phyloP scores from a whole-genome alignment of 2,329 filamentous ascomycete genomes.

The Fusarium avenaceum region DNA sequence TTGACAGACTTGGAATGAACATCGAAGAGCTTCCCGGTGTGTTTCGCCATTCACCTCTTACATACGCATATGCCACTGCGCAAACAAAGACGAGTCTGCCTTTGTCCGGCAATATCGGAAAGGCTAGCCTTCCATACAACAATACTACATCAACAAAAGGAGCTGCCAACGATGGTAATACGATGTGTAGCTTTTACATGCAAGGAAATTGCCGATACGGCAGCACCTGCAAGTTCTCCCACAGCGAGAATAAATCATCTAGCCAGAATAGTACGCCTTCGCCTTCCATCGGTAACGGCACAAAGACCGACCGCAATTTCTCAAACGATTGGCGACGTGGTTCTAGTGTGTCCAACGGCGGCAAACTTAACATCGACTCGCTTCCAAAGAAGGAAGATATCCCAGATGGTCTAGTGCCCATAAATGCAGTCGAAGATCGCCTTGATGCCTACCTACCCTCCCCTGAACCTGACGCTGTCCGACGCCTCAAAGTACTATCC shows the following conservation, averaged over 20 bases:
- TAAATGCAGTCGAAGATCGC: conserved; percentile 37
- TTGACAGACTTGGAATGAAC: conserved; percentile 63
- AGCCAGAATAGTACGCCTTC: conserved; percentile 31
- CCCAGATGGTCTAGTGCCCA: conserved; percentile 24
- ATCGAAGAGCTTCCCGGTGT: conserved; percentile 65
- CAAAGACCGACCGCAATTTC: conserved; percentile 21
- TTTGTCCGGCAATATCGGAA: conserved; percentile 5
- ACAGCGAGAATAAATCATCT: conserved; percentile 28
- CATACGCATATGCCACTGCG: conserved; percentile 10
- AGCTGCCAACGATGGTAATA: conserved; percentile 13
- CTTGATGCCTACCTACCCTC: conserved; percentile 34
- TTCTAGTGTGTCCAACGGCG: not conserved
- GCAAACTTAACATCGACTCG: conserved; percentile 23
- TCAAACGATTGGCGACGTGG: conserved; percentile 16
- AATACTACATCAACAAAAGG: conserved; percentile 15
- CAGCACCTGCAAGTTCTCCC: conserved; percentile 35
- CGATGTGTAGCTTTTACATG: conserved; percentile 38
- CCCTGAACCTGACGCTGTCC: conserved; percentile 18
- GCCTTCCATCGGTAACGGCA: conserved; percentile 17
- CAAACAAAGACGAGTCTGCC: conserved; percentile 12
- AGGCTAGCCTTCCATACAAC: conserved; percentile 1
- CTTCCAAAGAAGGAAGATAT: conserved; percentile 37
- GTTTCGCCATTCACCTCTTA: conserved; percentile 62
- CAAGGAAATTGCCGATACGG: conserved; percentile 46
- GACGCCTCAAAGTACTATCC: conserved; percentile 31